Evolutionary conservation across 805 yeast genomes (phyloP).

Genomic region (Zygosaccharomyces kombuchaensis): DNA sequence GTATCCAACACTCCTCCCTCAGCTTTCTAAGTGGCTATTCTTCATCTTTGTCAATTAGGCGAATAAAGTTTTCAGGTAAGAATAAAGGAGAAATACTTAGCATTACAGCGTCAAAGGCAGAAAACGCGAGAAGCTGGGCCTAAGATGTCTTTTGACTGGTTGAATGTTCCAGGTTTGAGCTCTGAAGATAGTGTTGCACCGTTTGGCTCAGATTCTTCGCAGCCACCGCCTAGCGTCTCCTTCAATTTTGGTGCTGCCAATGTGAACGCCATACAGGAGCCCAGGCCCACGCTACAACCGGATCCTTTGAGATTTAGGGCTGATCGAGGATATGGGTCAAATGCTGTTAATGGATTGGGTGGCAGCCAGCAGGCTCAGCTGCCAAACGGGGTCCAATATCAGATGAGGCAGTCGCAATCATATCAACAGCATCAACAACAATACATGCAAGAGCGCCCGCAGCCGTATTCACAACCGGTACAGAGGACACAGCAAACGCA

Average conservation of each 20-base stretch:
- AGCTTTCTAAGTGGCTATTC: not conserved
- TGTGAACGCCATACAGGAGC: not conserved
- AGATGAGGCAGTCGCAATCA: conserved; percentile 1
- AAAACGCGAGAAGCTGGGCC: conserved; percentile 8
- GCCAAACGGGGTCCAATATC: not conserved
- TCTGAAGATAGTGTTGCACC: conserved; percentile 24
- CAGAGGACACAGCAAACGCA: not conserved
- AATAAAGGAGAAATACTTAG: conserved; percentile 4
- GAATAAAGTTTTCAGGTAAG: not conserved
- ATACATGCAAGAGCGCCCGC: conserved; percentile 9
- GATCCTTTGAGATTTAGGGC: not conserved
- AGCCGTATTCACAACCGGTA: not conserved
- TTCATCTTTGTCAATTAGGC: not conserved
- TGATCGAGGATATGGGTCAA: not conserved
- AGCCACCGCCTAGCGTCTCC: conserved; percentile 50
- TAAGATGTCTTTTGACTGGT: conserved; percentile 49
- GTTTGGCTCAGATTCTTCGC: conserved; percentile 6
- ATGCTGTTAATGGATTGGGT: not conserved
- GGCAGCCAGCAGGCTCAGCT: not conserved
- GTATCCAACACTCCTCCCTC: not conserved
- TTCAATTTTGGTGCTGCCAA: conserved; percentile 35
- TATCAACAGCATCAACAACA: conserved; percentile 7
- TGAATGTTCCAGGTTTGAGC: conserved; percentile 40
- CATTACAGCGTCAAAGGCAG: not conserved
- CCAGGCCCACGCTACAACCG: not conserved